Evolutionary conservation across 2,329 filamentous ascomycete species (phyloP).

Genomic region (Colletotrichum sublineola): DNA sequence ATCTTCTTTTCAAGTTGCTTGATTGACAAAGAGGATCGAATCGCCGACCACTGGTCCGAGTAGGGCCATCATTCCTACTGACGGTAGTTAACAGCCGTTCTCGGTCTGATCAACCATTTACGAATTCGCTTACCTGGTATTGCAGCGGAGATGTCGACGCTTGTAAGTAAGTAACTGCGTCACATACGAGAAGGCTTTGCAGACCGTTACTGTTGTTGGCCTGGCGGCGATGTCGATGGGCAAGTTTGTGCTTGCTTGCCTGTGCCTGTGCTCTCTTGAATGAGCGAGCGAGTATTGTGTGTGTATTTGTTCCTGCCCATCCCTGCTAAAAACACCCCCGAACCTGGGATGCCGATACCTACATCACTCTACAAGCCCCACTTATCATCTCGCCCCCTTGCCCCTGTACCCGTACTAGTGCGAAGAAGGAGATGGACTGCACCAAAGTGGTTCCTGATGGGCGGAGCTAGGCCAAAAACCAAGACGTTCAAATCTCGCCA

Average conservation of each 20-base stretch:
- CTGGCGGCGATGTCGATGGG: conserved; percentile 5
- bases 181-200: conserved; percentile 5
- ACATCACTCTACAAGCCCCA: background rate
- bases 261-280: background rate
- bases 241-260: background rate
- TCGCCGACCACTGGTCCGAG: background rate
- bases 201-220: conserved; percentile 8
- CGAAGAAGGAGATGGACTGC: conserved; percentile 33
- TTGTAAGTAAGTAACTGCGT: background rate
- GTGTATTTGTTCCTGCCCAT: conserved; percentile 3
- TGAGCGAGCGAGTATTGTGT: background rate
- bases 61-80: background rate
- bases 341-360: background rate
- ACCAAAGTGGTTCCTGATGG: conserved; percentile 40
- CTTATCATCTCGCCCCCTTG: conserved; percentile 35
- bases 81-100: background rate
- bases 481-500: conserved; percentile 48
- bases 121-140: conserved; percentile 21
- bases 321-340: conserved; percentile 9
- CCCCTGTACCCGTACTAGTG: conserved; percentile 39
- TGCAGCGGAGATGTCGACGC: background rate
- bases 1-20: background rate
- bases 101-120: background rate
- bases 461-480: conserved; percentile 43
- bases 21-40: background rate